These are phyloP conservation scores for Starmerella floris DNA, from an alignment of 805 yeast genomes.

Conservation along the genomic window DNA sequence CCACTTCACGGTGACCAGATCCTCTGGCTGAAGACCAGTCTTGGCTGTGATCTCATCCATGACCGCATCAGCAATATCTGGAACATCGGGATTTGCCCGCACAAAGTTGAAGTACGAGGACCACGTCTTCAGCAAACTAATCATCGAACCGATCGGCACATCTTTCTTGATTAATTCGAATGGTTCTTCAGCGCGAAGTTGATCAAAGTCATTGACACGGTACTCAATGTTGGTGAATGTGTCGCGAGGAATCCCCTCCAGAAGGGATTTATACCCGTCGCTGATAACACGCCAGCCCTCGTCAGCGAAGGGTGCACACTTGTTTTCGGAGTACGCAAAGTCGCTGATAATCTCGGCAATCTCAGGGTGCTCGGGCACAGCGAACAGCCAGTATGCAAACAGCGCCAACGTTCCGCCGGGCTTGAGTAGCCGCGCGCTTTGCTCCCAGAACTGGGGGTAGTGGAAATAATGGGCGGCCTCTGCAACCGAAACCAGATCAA, in stretches of 20 bases:
- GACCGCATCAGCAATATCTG: constrained; percentile 39
- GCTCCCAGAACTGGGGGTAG: constrained; percentile 39
- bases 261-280: constrained; percentile 32
- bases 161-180: constrained; percentile 18
- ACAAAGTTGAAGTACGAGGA: constrained; percentile 56
- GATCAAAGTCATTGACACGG: constrained; percentile 24
- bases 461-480: constrained; percentile 83
- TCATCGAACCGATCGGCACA: constrained; percentile 34
- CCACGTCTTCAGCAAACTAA: constrained; percentile 49
- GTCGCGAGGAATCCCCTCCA: constrained; percentile 30
- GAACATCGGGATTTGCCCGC: constrained; percentile 30
- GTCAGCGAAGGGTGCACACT: constrained; percentile 58
- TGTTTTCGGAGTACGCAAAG: constrained; percentile 37
- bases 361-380: constrained; percentile 38
- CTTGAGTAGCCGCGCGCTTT: constrained; percentile 38
- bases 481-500: constrained; percentile 61
- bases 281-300: constrained; percentile 58
- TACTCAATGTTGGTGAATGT: constrained; percentile 32
- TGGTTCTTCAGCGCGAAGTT: constrained; percentile 15
- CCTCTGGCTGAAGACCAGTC: constrained; percentile 39
- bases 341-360: constrained; percentile 44
- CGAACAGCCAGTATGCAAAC: constrained; percentile 72
- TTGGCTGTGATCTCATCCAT: constrained; percentile 33
- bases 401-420: constrained; percentile 56
- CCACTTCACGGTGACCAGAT: constrained; percentile 35